phyloP scores from a whole-genome alignment of 1,284 basidiomycete species.

The Rhodotorula sp. region DNA sequence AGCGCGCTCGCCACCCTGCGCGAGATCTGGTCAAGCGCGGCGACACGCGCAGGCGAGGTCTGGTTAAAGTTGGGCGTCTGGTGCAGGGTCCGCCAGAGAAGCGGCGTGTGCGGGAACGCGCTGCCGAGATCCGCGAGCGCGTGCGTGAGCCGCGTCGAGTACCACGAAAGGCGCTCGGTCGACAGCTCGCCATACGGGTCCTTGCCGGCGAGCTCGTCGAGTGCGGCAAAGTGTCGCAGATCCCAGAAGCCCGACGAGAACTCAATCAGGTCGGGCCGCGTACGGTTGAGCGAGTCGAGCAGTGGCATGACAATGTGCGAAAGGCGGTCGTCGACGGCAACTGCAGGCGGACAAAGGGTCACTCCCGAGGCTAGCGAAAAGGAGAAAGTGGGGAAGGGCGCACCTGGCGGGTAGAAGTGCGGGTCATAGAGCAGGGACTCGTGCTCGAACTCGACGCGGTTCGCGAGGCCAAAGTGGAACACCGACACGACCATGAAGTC shows the following conservation, averaged over 20 bases:
- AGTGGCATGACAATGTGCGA: conserved; percentile 33
- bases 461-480: conserved; percentile 38
- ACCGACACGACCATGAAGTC: conserved; percentile 36
- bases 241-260: conserved; percentile 41
- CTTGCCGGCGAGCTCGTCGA: conserved; percentile 22
- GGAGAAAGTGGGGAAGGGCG: not conserved
- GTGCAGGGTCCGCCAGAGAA: conserved; percentile 38
- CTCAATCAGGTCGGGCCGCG: conserved; percentile 37
- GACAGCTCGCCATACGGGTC: conserved; percentile 18
- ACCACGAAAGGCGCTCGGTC: conserved; percentile 36
- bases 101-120: conserved; percentile 27
- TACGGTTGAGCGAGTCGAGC: conserved; percentile 29
- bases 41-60: conserved; percentile 26
- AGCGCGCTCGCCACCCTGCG: conserved; percentile 26
- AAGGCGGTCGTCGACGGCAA: conserved; percentile 37
- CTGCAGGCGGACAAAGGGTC: not conserved
- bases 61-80: conserved; percentile 19
- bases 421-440: conserved; percentile 30
- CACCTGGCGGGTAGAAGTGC: conserved; percentile 39
- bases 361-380: not conserved
- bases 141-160: conserved; percentile 20
- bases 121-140: conserved; percentile 28
- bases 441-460: conserved; percentile 40
- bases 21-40: conserved; percentile 34
- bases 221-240: conserved; percentile 38